Evolutionary conservation across 169 alveolate species (phyloP).

Genomic region (Ichthyophthirius multifiliis): DNA sequence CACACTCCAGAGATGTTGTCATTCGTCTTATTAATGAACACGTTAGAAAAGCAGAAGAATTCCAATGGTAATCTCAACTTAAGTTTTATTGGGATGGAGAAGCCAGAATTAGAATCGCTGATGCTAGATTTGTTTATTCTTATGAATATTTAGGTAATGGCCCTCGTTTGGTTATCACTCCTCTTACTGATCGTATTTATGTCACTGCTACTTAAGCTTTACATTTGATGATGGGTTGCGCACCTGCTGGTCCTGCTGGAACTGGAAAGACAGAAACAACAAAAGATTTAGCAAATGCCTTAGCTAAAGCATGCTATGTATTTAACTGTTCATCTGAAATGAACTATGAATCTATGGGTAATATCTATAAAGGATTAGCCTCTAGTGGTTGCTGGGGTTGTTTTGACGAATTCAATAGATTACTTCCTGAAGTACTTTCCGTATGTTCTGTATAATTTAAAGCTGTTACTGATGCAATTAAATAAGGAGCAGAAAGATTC

Average conservation of each 20-base stretch:
- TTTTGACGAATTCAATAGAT: constrained; percentile 96
- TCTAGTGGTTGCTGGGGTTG: constrained; percentile 98
- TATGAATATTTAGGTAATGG: constrained; percentile 97
- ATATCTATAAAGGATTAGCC: constrained; percentile 95
- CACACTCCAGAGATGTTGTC: constrained; percentile 95
- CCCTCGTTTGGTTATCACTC: constrained; percentile 95
- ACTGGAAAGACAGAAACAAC: constrained; percentile 97
- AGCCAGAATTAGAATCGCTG: constrained; percentile 89
- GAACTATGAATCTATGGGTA: constrained; percentile 96
- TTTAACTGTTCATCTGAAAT: constrained; percentile 95
- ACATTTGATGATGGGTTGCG: constrained; percentile 96
- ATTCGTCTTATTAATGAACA: constrained; percentile 86
- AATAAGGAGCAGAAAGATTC: constrained; percentile 82
- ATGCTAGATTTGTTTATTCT: constrained; percentile 92
- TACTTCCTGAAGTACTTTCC: constrained; percentile 95
- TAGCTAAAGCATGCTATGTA: constrained; percentile 96
- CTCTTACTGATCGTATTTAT: constrained; percentile 95
- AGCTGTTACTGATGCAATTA: constrained; percentile 93
- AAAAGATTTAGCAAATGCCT: constrained; percentile 94
- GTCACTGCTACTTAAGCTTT: constrained; percentile 97
- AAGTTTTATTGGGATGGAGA: constrained; percentile 93
- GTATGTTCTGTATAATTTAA: constrained; percentile 96
- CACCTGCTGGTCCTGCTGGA: constrained; percentile 99
- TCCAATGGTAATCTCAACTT: constrained; percentile 96
- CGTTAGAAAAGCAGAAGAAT: constrained; percentile 88